Base-by-base conservation (phyloP, 768 basidiomycete genomes). In the Termitomyces sp. region DNA sequence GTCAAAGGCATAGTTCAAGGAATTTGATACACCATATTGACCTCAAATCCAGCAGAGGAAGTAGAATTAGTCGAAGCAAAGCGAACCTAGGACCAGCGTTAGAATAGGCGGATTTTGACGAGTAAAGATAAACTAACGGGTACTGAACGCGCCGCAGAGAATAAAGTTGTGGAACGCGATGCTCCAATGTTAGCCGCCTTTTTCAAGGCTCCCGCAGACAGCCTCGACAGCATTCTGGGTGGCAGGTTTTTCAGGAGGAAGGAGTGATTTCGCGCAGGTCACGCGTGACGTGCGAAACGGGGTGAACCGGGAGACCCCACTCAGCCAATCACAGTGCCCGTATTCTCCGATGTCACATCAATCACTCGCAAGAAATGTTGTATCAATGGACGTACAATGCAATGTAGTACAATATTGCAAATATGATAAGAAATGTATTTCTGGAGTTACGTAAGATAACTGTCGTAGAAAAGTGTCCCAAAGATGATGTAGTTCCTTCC, bases 141-240 rank as follows among this genome's bases (percentile, higher is more conserved):
- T 51, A 74, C 65, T 57, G 74, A 69, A 65, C 80, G 81, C 58
- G 78, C 73, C 49, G 66, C 71, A 61, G 73, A 65, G 41, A 73
- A 65, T 52, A 75, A 62, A 6, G 70, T 68, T 49, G 74, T 65
- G 50, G 79, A 71, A 58, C 77, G 80, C 55, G 79, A 67, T 56
- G 74, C 70, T 55, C 77, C 74, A 58, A 76, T 62, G 59, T 71
- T 72, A 62, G 75, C 72, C 61, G 78, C 79, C 68, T 76, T 81
- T 72, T 77, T 84, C 70, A 88, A 77, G 74, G 81, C 80, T 73
- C 82, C 81, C 73, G 81, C 81, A 69, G 86, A 83, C 75, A 89
- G 81, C 85, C 85, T 90, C 72, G 86, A 84, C 70, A 90, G 72
- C 88, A 90, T 90, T 88, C 82, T 84, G 74, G 28, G 65, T 66